Evolutionary conservation across 2,329 filamentous ascomycete species (phyloP).

Genomic region (Aschersonia sp.): DNA sequence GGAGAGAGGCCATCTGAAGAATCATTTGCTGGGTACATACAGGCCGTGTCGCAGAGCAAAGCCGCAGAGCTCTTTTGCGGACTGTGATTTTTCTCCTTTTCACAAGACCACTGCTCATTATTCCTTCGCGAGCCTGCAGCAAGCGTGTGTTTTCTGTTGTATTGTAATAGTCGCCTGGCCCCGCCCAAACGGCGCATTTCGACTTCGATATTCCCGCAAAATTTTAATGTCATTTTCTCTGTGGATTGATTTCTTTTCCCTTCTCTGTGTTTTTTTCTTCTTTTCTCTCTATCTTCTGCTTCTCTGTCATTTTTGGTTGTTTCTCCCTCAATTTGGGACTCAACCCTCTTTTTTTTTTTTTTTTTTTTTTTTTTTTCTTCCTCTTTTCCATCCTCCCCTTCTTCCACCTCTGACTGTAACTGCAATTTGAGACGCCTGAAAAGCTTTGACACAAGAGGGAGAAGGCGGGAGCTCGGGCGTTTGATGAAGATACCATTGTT

Average conservation of each 20-base stretch:
- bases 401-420: neutral
- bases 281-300: neutral
- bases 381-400: neutral
- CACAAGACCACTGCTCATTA: no score
- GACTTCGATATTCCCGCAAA: no score
- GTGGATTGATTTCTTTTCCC: neutral
- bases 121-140: no score
- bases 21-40: no score
- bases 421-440: neutral
- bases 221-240: no score
- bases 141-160: neutral
- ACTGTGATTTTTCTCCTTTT: no score
- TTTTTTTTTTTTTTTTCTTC: neutral
- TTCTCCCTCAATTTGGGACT: neutral
- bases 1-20: no score
- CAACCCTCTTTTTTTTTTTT: neutral
- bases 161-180: neutral
- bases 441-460: neutral
- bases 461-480: conserved; percentile 2
- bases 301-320: neutral
- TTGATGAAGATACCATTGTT: conserved; percentile 3
- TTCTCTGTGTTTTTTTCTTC: neutral
- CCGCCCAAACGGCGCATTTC: neutral
- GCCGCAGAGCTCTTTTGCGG: no score
- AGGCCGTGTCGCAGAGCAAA: no score